Evolutionary conservation across 208 protist species (phyloP).

Genomic region (Trichomonas gallinae): DNA sequence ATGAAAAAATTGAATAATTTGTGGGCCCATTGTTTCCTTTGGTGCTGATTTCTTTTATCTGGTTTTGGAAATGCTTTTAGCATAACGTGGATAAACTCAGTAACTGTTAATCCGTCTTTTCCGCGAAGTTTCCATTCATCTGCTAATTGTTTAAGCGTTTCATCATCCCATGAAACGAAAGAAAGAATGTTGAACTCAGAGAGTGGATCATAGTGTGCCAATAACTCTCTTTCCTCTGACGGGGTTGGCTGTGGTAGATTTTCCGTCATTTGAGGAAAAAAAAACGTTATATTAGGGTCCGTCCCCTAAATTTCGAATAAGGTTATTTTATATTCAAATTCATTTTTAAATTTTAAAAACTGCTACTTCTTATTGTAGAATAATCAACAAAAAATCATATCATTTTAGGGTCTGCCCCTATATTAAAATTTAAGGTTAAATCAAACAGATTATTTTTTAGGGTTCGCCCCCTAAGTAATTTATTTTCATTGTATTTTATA

Average conservation of each 20-base stretch:
- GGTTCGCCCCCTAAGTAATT: no score
- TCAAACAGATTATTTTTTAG: no score
- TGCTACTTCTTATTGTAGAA: no score
- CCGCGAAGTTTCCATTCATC: not conserved
- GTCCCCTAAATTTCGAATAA: no score
- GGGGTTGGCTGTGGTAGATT: not conserved
- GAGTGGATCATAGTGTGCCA: not conserved
- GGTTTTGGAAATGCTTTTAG: not conserved
- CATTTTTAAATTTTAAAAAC: no score
- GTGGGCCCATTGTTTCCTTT: not conserved
- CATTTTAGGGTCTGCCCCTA: no score
- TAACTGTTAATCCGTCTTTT: not conserved
- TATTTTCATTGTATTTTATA: no score
- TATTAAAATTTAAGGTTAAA: no score
- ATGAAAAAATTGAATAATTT: slow-evolving; percentile 6
- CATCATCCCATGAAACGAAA: not conserved
- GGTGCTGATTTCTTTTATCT: not conserved
- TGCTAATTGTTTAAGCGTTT: not conserved
- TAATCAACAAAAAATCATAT: no score
- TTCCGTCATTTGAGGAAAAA: not conserved
- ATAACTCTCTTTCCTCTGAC: not conserved
- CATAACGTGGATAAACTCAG: slow-evolving; percentile 9
- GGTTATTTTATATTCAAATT: no score
- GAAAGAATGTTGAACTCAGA: slow-evolving; percentile 6
- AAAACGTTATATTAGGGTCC: not conserved